A percentile compares a stretch with the other conserved stretches of the same genome.
These are phyloP conservation scores for Pseudotsuga menziesii DNA, from an alignment of 75 land plant species.

Conservation along the genomic window DNA sequence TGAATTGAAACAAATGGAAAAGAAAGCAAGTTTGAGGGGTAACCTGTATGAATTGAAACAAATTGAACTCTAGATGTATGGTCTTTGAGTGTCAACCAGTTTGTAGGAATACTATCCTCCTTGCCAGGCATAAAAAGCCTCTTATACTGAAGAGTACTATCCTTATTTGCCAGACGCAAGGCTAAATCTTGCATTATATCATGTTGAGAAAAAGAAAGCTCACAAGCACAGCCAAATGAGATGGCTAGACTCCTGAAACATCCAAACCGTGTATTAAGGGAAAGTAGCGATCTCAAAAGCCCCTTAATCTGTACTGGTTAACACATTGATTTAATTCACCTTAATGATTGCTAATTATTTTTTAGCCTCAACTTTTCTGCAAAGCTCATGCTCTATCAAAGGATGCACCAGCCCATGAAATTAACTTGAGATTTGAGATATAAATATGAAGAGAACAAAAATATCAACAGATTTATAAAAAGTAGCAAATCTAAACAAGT, in stretches of 20 bases:
- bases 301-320: neutral
- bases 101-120: constrained; percentile 39
- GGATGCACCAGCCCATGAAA: too few relatives aligned
- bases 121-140: constrained; percentile 48
- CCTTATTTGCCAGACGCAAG: constrained; percentile 14
- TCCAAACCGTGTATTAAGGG: too few relatives aligned
- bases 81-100: constrained; percentile 38
- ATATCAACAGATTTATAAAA: neutral
- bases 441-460: neutral
- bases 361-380: too few relatives aligned
- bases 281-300: neutral
- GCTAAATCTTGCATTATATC: constrained; percentile 31
- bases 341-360: too few relatives aligned
- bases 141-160: constrained; percentile 14
- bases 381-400: too few relatives aligned
- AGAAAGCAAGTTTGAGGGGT: neutral
- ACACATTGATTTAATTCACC: neutral
- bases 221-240: constrained; percentile 31
- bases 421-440: too few relatives aligned
- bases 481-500: neutral
- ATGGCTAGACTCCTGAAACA: neutral
- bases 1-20: too few relatives aligned
- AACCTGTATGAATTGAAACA: constrained; percentile 63
- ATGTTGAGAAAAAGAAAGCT: constrained; percentile 51
- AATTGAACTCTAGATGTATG: constrained; percentile 39